Evolutionary conservation across 2,329 filamentous ascomycete species (phyloP).

Genomic region (Cladosporium phlei): DNA sequence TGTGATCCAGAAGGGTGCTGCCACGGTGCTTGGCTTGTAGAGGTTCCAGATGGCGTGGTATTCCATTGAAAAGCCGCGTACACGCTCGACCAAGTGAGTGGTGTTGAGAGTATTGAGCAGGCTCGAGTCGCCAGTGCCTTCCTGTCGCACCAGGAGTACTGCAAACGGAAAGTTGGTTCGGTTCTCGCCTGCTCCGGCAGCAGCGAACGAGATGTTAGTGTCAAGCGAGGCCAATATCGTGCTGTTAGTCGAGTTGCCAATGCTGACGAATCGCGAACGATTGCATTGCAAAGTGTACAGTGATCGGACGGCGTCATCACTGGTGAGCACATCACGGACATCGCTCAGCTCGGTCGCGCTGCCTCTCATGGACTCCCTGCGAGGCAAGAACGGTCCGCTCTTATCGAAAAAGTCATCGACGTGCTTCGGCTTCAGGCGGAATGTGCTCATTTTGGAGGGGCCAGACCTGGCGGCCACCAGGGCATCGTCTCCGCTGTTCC

Average conservation of each 20-base stretch:
- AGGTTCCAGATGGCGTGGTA: constrained; percentile 49
- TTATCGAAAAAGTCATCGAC: constrained; percentile 37
- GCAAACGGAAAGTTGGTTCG: constrained; percentile 45
- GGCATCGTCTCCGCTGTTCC: constrained; percentile 26
- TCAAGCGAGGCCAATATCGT: constrained; percentile 48
- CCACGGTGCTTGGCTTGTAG: constrained; percentile 41
- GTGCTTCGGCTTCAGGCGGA: constrained; percentile 39
- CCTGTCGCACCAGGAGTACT: constrained; percentile 47
- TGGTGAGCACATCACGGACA: constrained; percentile 40
- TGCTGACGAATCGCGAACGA: constrained; percentile 46
- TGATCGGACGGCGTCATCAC: constrained; percentile 42
- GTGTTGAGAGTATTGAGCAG: constrained; percentile 42
- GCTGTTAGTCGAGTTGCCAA: constrained; percentile 40
- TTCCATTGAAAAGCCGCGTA: constrained; percentile 51
- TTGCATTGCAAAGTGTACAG: constrained; percentile 44
- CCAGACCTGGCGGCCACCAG: constrained; percentile 21
- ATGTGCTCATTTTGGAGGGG: constrained; percentile 23
- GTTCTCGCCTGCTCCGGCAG: constrained; percentile 5
- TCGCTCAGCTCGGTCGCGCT: constrained; percentile 11
- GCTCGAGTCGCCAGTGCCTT: constrained; percentile 37
- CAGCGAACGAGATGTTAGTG: constrained; percentile 39
- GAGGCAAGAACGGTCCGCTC: constrained; percentile 20
- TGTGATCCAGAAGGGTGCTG: constrained; percentile 46
- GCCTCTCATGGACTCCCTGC: constrained; percentile 10
- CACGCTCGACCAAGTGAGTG: constrained; percentile 49